Evolutionary conservation across 164 flowering plant genomes (phyloP).

Genomic region (Sedum album): DNA sequence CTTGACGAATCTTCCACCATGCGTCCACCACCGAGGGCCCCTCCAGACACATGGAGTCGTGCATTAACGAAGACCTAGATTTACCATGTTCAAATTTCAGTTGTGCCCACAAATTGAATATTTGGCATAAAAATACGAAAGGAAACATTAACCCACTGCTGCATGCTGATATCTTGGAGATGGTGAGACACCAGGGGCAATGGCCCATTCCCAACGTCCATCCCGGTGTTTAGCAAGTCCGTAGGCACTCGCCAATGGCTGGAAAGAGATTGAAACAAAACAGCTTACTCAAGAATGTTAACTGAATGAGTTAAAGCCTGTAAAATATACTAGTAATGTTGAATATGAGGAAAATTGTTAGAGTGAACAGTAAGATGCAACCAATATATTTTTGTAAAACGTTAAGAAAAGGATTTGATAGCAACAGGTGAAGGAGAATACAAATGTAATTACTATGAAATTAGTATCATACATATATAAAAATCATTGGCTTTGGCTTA

Average conservation of each 20-base stretch:
- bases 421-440: no score
- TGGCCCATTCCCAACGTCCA: conserved; percentile 99
- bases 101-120: background rate
- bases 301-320: background rate
- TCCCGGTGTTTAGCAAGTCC: conserved; percentile 99
- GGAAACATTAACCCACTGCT: conserved; percentile 50
- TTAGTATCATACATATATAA: no score
- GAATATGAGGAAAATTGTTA: background rate
- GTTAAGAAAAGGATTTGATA: no score
- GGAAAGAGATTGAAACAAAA: conserved; percentile 12
- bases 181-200: conserved; percentile 99
- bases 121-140: background rate
- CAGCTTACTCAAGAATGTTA: background rate
- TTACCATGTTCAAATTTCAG: background rate
- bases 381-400: background rate
- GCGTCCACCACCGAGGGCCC: conserved; percentile 99
- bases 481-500: background rate
- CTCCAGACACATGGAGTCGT: conserved; percentile 98
- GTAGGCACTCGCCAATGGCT: conserved; percentile 98
- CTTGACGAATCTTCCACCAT: conserved; percentile 99
- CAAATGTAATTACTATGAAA: no score
- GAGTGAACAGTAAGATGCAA: background rate
- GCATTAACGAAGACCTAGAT: conserved; percentile 97
- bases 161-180: conserved; percentile 99
- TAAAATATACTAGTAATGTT: background rate